A percentile compares a stretch with the other conserved stretches of the same genome.
Conservation (phyloP, 2,329 filamentous ascomycete species). For the Coniella lustricola region DNA sequence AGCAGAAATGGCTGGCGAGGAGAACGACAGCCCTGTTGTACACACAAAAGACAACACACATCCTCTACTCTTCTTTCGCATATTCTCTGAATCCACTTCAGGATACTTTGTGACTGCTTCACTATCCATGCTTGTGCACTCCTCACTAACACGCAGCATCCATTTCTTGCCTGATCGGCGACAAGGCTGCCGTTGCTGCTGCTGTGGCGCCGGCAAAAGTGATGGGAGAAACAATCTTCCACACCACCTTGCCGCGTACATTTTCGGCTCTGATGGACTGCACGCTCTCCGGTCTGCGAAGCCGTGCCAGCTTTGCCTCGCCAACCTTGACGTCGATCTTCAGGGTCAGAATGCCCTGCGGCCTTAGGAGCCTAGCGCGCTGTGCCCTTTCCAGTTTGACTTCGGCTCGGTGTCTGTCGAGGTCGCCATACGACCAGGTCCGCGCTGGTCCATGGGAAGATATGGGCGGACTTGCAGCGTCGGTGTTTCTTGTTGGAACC, state of each 20-base stretch:
- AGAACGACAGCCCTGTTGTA: background rate
- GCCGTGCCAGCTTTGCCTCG: constrained; percentile 3
- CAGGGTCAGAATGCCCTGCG: background rate
- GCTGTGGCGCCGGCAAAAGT: background rate
- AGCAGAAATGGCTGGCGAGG: background rate
- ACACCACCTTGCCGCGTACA: background rate
- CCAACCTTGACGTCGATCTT: background rate
- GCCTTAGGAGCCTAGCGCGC: background rate
- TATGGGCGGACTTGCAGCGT: background rate
- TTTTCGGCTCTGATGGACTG: background rate
- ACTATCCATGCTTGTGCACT: background rate
- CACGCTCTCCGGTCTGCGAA: background rate
- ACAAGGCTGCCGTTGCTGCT: background rate
- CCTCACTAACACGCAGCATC: background rate
- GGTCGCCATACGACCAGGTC: background rate
- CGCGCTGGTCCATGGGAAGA: background rate
- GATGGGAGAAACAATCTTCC: background rate
- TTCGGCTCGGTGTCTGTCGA: constrained; percentile 1
- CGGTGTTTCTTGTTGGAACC: background rate
- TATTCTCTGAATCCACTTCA: no score
- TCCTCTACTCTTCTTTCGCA: no score
- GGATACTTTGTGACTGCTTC: no score
- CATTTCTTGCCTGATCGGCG: background rate
- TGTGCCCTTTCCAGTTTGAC: background rate
- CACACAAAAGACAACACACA: background rate